Evolutionary conservation across 805 yeast species (phyloP), one percentile per base, ranked within the genome.

Genomic region (Wickerhamiella allomyrinae): DNA sequence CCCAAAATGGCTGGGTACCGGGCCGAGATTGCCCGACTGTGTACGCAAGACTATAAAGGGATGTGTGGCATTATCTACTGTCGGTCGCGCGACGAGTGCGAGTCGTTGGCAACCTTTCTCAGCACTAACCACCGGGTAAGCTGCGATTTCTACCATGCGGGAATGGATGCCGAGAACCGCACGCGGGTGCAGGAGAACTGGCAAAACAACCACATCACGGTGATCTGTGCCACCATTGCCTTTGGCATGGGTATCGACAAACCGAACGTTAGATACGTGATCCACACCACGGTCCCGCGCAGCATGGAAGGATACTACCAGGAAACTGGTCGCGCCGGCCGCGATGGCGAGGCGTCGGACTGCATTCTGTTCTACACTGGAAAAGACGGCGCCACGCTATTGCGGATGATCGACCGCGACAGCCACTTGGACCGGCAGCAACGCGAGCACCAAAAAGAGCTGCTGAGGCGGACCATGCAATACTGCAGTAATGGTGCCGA

Each of bases 241-340:
- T 91, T 91, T 68, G 98, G 98, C 21, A 91, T 91, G 98, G 98
- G 98, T 38, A 89, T 91, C 43, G 98, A 91, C 62, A 91, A 91
- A 58, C 82, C 95, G 0, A 94, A 91, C 60, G 98, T 91, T 10
- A 67, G 98, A 37, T 87, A 71, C 64, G 97, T 91, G 3, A 76
- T 84, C 34, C 98, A 91, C 62, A 69, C 79, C 48, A 82, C 91
- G 5, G 63, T 91, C 20, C 96, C 98, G 0, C 66, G 95, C 53
- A 83, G 85, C 41, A 66, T 91, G 49, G 98, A 91, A 61, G 97
- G 96, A 0, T 91, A 91, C 59, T 91, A 91, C 55, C 98, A 91
- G 60, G 98, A 91, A 58, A 87, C 97, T 1, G 98, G 98, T 7
- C 76, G 98, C 61, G 98, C 97, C 3, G 98, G 98, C 5, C 74